Evolutionary conservation across 805 yeast genomes (phyloP).

Genomic region (Myxozyma vanderwaltii): DNA sequence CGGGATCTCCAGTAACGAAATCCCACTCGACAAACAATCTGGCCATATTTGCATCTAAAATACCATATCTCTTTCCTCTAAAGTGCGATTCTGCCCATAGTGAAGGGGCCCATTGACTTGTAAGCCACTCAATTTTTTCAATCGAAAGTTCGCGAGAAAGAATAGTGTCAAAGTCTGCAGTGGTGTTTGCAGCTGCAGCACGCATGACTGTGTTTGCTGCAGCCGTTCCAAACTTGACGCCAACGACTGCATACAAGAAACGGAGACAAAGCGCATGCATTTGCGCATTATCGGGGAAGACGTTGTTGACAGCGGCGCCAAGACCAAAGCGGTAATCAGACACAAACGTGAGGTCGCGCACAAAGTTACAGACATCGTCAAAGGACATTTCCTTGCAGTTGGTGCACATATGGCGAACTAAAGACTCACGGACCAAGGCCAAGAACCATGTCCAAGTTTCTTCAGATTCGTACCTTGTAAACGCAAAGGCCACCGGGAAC

Average conservation of each 20-base stretch:
- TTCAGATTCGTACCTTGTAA: constrained; percentile 7
- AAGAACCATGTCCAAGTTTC: constrained; percentile 24
- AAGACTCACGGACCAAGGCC: constrained; percentile 9
- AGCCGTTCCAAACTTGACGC: constrained; percentile 11
- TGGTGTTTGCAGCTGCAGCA: constrained; percentile 18
- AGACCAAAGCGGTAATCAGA: constrained; percentile 20
- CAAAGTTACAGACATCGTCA: constrained; percentile 7
- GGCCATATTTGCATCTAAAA: constrained; percentile 18
- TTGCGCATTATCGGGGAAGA: constrained; percentile 17
- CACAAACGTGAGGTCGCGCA: constrained; percentile 14
- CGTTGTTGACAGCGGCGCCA: constrained; percentile 8
- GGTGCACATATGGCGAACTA: constrained; percentile 5
- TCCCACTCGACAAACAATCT: constrained; percentile 21
- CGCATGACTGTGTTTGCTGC: constrained; percentile 17
- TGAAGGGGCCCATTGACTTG: constrained; percentile 14
- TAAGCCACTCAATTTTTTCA: constrained; percentile 9
- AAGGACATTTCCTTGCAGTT: constrained; percentile 10
- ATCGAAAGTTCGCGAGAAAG: constrained; percentile 4
- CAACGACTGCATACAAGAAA: constrained; percentile 16
- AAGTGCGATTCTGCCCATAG: constrained; percentile 24
- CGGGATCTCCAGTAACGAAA: constrained; percentile 7
- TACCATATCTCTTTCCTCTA: constrained; percentile 19
- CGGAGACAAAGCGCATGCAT: constrained; percentile 21
- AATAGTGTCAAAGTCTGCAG: constrained; percentile 3
- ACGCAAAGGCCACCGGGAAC: constrained; percentile 20